Conservation (phyloP, 129 eudicot species). For the carrot (Daucus carota) region DH1_v3.0 NC_030382.2:56823501-56824000, state of each 20-base stretch:
- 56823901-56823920: neutral
- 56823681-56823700: neutral
- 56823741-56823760: neutral
- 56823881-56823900: neutral
- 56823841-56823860: constrained; percentile 56
- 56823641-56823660: neutral
- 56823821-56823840: constrained; percentile 27
- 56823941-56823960: neutral
- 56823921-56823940: neutral
- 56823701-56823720: neutral
- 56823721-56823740: neutral
- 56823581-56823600: neutral
- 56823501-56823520: constrained; percentile 86
- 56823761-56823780: neutral
- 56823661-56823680: neutral
- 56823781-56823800: neutral
- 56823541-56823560: constrained; percentile 4
- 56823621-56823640: neutral
- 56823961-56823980: neutral
- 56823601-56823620: neutral
- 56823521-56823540: constrained; percentile 37
- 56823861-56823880: neutral
- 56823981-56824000: constrained; percentile 48
- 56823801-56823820: neutral
- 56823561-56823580: neutral